These are phyloP conservation scores for Lactifluus subvellereus DNA, from an alignment of 768 basidiomycete genomes.

Conservation along the genomic window DNA sequence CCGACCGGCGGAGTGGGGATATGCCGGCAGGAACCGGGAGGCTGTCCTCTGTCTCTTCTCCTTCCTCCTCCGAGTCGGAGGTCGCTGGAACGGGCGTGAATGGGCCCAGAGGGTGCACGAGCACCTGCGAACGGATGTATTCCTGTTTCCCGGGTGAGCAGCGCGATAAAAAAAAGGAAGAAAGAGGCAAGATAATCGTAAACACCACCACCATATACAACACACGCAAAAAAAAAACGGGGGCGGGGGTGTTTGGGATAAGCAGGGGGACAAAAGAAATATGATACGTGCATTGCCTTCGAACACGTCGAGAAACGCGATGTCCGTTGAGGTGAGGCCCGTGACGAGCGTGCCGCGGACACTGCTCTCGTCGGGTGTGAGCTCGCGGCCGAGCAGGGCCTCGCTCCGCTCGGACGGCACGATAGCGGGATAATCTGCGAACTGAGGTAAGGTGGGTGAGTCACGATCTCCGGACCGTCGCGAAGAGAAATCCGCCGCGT, in stretches of 20 bases:
- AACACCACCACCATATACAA: neutral
- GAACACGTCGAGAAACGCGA: constrained; percentile 68
- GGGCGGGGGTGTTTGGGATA: neutral
- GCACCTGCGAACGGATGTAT: constrained; percentile 54
- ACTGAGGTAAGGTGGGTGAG: constrained; percentile 31
- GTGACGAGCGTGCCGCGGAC: constrained; percentile 77
- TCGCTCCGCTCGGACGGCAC: constrained; percentile 51
- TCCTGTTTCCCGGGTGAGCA: constrained; percentile 43
- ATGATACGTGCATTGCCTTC: constrained; percentile 64
- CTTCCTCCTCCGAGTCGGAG: constrained; percentile 26
- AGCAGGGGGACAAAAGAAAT: neutral
- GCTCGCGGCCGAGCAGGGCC: constrained; percentile 33
- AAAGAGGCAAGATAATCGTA: too few relatives aligned
- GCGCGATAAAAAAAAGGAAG: neutral
- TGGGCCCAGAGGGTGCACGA: constrained; percentile 50
- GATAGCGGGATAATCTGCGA: constrained; percentile 80
- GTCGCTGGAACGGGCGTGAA: constrained; percentile 30
- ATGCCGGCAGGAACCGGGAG: constrained; percentile 31
- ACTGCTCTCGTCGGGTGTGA: constrained; percentile 55
- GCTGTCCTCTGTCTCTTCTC: constrained; percentile 27
- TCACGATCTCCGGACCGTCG: neutral
- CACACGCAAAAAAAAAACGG: too few relatives aligned
- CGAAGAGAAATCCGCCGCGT: neutral
- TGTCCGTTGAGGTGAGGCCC: constrained; percentile 61
- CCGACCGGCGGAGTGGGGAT: constrained; percentile 39